These are phyloP conservation scores for Cryphonectria radicalis DNA, from an alignment of 2,329 filamentous ascomycete genomes.

Conservation along the genomic window DNA sequence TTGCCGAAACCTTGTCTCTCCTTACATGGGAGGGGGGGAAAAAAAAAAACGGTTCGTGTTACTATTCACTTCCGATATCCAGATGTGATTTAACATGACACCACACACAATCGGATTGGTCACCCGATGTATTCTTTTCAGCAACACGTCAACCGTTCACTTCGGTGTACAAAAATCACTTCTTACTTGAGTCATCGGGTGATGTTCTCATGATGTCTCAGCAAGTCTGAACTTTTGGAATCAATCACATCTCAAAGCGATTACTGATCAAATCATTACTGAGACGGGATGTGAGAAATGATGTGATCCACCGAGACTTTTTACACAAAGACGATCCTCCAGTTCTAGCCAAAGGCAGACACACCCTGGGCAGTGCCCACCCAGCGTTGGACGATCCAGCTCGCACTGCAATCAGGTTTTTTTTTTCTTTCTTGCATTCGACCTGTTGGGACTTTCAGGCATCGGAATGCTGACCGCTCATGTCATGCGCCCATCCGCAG, in stretches of 20 bases:
- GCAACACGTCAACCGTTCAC: neutral
- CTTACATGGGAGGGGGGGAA: neutral
- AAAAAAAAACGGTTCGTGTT: neutral
- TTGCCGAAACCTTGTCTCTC: slow-evolving; percentile 12
- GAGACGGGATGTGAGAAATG: neutral
- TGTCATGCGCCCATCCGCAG: neutral
- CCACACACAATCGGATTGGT: neutral
- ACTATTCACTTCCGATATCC: neutral
- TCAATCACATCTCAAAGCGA: neutral
- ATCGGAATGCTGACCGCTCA: neutral
- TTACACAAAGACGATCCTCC: neutral
- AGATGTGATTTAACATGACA: neutral
- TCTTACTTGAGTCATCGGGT: neutral
- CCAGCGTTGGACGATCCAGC: neutral
- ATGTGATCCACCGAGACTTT: neutral
- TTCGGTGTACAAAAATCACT: neutral
- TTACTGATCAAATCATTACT: neutral
- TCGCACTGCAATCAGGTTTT: neutral
- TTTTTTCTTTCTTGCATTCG: neutral
- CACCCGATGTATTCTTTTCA: neutral
- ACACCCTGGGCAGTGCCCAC: neutral
- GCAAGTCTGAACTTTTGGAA: neutral
- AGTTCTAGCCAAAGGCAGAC: neutral
- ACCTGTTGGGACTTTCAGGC: neutral
- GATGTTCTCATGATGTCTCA: neutral